These are phyloP conservation scores for Fusarium sp. DNA, from an alignment of 2,329 filamentous ascomycete species.

Conservation along the genomic window DNA sequence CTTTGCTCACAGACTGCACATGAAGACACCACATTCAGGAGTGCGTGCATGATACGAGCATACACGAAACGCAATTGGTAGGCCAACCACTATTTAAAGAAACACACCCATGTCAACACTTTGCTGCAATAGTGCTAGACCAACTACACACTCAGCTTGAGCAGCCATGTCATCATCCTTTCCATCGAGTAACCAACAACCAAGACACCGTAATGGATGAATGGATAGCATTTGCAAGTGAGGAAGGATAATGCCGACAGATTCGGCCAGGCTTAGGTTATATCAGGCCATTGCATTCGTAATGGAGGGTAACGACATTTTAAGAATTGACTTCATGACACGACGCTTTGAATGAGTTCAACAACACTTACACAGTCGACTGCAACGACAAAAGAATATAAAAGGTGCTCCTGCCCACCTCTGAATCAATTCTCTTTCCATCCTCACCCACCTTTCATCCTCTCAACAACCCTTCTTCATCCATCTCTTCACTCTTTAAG, in stretches of 20 bases:
- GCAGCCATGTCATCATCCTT: not conserved
- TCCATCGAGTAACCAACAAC: too few relatives aligned
- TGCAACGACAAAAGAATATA: not conserved
- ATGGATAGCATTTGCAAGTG: not conserved
- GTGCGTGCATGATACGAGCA: not conserved
- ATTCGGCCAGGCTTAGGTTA: too few relatives aligned
- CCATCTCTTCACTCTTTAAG: slow-evolving; percentile 1
- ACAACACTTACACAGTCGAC: not conserved
- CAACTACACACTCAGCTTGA: not conserved
- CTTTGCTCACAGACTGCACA: not conserved
- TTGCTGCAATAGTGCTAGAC: not conserved
- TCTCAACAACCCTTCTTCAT: not conserved
- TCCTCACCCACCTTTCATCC: not conserved
- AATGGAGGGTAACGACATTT: not conserved
- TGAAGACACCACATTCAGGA: not conserved
- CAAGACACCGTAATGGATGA: not conserved
- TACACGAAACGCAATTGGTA: not conserved
- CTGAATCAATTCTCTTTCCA: not conserved
- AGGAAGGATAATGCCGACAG: not conserved
- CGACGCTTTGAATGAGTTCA: too few relatives aligned
- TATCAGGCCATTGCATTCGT: not conserved
- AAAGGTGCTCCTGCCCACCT: not conserved
- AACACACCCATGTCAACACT: not conserved
- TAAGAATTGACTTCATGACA: not conserved
- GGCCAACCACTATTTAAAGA: not conserved